Evolutionary conservation across 2,329 filamentous ascomycete species (phyloP).

Genomic region (Verticillium tricorpus): DNA sequence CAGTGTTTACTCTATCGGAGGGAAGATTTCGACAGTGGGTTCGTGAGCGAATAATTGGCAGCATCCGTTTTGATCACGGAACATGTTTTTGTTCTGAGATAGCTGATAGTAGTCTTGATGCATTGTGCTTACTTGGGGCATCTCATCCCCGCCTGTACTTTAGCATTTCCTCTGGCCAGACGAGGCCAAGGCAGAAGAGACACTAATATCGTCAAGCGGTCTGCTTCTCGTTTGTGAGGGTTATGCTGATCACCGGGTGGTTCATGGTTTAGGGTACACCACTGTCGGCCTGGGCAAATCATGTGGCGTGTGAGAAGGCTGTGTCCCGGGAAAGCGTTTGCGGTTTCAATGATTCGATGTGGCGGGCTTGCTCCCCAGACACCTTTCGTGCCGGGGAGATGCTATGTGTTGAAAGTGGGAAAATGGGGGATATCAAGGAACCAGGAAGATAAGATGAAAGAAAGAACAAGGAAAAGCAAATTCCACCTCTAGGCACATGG

Average conservation of each 20-base stretch:
- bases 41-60: constrained; percentile 7
- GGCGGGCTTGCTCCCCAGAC: not conserved
- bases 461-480: not conserved
- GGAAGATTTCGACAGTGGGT: constrained; percentile 7
- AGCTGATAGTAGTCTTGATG: constrained; percentile 27
- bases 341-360: not conserved
- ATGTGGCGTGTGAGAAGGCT: no score
- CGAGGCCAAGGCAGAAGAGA: constrained; percentile 17
- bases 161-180: constrained; percentile 26
- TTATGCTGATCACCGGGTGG: not conserved
- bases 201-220: constrained; percentile 4
- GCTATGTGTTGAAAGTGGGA: not conserved
- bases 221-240: not conserved
- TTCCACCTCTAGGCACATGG: not conserved
- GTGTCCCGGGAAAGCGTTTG: not conserved
- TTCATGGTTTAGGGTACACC: no score
- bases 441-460: not conserved
- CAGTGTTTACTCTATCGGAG: constrained; percentile 12
- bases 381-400: not conserved
- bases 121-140: constrained; percentile 22
- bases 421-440: not conserved
- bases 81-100: constrained; percentile 33
- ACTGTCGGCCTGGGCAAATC: no score
- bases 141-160: constrained; percentile 34
- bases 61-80: constrained; percentile 18